Base-by-base conservation (phyloP, 2,329 filamentous ascomycete species). In the Colletotrichum tropicicola region DNA sequence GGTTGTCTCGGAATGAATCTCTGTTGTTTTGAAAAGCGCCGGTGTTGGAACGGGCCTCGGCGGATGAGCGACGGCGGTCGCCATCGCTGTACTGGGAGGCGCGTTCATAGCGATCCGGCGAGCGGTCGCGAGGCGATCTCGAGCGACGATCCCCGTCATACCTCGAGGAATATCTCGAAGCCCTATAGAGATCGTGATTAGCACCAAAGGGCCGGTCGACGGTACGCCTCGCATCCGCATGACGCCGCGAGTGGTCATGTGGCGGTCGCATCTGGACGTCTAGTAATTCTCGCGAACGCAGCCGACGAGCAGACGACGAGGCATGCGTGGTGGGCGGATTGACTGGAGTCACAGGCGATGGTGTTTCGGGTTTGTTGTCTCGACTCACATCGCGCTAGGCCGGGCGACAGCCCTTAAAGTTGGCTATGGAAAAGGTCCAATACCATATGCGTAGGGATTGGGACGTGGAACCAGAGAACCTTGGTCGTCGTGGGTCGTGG, bases 21-120 rank as follows among this genome's bases (percentile, higher is more conserved):
- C 89, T 83, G 70, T 84, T 86, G 70, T 84, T 86, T 2, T 85
- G 86, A 66, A 92, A 92, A n/a, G 82, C 79, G 27, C 85, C 83
- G 59, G 83, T 82, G 72, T 87, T 89, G 30, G 82, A 76, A 65
- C 87, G 82, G 49, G 80, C 81, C 71, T 90, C 88, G 56, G 83
- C 82, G 2, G 84, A 87, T n/a, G 89, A 89, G 53, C 90, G 87
- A 59, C 92, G 87, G 66, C 91, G 86, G 74, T 94, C 92, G 68
- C 84, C 83, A 71, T 93, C 86, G 70, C 81, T 79, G 68, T 87
- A 88, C 68, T 85, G 82, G 8, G 83, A 81, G 21, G 75, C 78
- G 60, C 86, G 80, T 66, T 88, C 84, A 66, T 85, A 93, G 65
- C 89, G 86, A 69, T 89, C 88, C 52, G 90, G 89, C 25, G 90